Evolutionary conservation across 805 yeast species (phyloP).

Genomic region (Phaffomyces thermotolerans): DNA sequence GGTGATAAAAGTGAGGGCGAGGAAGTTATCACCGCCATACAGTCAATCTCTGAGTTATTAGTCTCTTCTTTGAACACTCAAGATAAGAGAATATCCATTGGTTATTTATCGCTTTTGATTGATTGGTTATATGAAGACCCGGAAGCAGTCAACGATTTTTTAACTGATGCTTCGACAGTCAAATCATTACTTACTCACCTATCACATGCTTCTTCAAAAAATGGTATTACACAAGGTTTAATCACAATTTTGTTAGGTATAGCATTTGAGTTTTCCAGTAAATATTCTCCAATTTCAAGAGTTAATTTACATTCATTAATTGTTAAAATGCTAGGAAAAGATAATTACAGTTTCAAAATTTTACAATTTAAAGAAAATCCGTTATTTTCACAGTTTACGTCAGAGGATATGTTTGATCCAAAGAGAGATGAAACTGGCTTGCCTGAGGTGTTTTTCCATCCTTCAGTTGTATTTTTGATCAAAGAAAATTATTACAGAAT

Average conservation of each 20-base stretch:
- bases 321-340: slow-evolving; percentile 69
- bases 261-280: slow-evolving; percentile 74
- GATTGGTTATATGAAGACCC: slow-evolving; percentile 75
- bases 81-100: slow-evolving; percentile 73
- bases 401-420: slow-evolving; percentile 40
- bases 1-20: slow-evolving; percentile 62
- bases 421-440: slow-evolving; percentile 75
- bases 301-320: slow-evolving; percentile 53
- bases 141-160: slow-evolving; percentile 66
- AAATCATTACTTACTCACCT: slow-evolving; percentile 64
- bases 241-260: slow-evolving; percentile 66
- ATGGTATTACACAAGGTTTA: slow-evolving; percentile 63
- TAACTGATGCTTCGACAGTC: slow-evolving; percentile 58
- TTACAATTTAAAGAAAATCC: slow-evolving; percentile 61
- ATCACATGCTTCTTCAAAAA: slow-evolving; percentile 43
- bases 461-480: slow-evolving; percentile 54
- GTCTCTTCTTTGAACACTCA: slow-evolving; percentile 51
- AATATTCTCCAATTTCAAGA: slow-evolving; percentile 47
- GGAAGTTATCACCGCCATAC: slow-evolving; percentile 62
- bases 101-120: slow-evolving; percentile 67
- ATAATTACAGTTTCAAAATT: slow-evolving; percentile 66
- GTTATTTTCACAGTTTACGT: slow-evolving; percentile 49
- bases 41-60: slow-evolving; percentile 70
- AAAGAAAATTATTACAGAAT: slow-evolving; percentile 67
- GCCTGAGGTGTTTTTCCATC: slow-evolving; percentile 73